Evolutionary conservation across 139 green algal species (phyloP).

Genomic region (Chlorella vulgaris): DNA sequence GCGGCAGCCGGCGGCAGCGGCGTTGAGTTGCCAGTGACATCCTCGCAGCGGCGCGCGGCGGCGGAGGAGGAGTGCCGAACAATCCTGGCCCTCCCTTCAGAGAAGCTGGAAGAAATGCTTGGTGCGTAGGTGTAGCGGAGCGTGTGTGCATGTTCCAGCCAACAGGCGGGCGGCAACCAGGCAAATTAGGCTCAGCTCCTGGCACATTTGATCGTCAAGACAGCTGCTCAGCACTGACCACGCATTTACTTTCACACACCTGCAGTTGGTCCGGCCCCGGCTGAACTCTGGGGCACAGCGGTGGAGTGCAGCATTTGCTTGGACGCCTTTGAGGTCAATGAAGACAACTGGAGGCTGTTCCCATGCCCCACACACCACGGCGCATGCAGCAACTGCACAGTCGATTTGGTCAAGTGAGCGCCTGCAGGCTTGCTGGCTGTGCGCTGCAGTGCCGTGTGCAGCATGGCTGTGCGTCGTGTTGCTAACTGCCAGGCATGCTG

Average conservation of each 20-base stretch:
- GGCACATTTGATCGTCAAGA: too few relatives aligned
- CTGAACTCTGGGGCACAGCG: neutral
- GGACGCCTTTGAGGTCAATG: neutral
- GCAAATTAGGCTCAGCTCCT: too few relatives aligned
- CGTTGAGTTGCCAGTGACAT: neutral
- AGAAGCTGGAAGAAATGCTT: neutral
- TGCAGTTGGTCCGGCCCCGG: neutral
- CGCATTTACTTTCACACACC: too few relatives aligned
- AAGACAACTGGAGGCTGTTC: slow-evolving; percentile 22
- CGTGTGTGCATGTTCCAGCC: too few relatives aligned
- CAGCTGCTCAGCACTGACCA: too few relatives aligned
- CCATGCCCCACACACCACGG: slow-evolving; percentile 25
- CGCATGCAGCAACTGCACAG: slow-evolving; percentile 17
- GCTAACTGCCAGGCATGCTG: too few relatives aligned
- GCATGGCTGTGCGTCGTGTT: too few relatives aligned
- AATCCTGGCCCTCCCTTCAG: neutral
- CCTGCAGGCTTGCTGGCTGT: neutral
- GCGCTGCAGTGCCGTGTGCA: neutral
- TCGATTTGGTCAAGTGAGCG: slow-evolving; percentile 28
- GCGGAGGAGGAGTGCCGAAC: neutral
- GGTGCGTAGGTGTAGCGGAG: neutral
- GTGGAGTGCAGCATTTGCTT: slow-evolving; percentile 41
- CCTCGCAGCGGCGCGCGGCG: neutral
- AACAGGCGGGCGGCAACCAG: neutral
- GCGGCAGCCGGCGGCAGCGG: neutral